Conservation (phyloP, 345 rosid genomes). For the Punica granatum region DNA sequence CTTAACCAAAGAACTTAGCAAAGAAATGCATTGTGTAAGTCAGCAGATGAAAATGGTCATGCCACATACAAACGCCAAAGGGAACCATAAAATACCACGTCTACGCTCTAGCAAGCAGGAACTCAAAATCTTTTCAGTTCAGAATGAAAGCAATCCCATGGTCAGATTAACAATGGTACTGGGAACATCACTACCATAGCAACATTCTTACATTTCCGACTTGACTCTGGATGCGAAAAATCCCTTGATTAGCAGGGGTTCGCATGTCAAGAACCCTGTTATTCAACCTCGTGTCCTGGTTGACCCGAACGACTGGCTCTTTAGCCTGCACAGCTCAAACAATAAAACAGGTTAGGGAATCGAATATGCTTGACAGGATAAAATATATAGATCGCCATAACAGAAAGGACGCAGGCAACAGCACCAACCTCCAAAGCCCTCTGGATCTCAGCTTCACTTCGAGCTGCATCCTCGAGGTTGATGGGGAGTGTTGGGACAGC, state of each 20-base stretch:
- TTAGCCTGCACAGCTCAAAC: constrained; percentile 37
- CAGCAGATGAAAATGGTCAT: background rate
- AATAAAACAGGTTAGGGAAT: background rate
- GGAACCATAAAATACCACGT: background rate
- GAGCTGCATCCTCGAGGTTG: constrained; percentile 70
- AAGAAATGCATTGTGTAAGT: background rate
- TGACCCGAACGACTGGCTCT: constrained; percentile 54
- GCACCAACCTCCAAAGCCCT: constrained; percentile 43
- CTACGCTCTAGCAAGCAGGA: background rate
- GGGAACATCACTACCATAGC: background rate
- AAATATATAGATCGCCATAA: background rate
- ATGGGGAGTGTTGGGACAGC: constrained; percentile 56
- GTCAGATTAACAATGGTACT: background rate
- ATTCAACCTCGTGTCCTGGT: constrained; percentile 80
- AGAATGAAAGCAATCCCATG: background rate
- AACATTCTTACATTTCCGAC: constrained; percentile 33
- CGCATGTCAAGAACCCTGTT: constrained; percentile 65
- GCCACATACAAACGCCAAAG: background rate
- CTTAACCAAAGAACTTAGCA: background rate
- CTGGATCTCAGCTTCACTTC: constrained; percentile 74
- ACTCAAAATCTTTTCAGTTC: background rate
- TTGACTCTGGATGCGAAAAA: constrained; percentile 58
- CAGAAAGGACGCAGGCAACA: background rate
- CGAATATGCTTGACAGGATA: background rate
- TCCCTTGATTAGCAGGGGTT: constrained; percentile 77